These are phyloP conservation scores for Kluyveromyces lactis DNA, from an alignment of 805 yeast genomes.

Conservation along the genomic window DNA sequence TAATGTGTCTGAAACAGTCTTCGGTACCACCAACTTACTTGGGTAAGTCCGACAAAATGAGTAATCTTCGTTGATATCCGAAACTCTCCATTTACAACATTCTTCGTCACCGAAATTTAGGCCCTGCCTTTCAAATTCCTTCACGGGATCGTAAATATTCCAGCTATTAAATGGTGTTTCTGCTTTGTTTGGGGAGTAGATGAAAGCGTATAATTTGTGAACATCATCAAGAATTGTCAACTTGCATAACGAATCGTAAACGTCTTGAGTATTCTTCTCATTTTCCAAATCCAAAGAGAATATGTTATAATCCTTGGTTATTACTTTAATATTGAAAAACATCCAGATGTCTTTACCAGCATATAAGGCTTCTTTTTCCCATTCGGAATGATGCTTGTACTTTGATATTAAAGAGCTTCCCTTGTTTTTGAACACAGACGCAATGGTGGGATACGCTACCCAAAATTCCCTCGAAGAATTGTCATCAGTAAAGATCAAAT, in stretches of 20 bases:
- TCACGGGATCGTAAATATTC: constrained; percentile 51
- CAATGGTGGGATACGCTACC: constrained; percentile 85
- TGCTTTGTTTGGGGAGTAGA: constrained; percentile 64
- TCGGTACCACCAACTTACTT: constrained; percentile 55
- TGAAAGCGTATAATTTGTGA: constrained; percentile 68
- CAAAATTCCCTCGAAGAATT: constrained; percentile 57
- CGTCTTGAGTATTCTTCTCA: constrained; percentile 56
- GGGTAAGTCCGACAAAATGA: constrained; percentile 75
- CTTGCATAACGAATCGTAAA: constrained; percentile 60
- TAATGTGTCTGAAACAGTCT: constrained; percentile 71
- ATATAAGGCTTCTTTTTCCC: constrained; percentile 9
- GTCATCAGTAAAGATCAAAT: constrained; percentile 50
- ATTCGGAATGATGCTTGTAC: constrained; percentile 15
- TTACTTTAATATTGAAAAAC: constrained; percentile 52
- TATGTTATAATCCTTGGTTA: constrained; percentile 79
- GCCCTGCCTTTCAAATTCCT: constrained; percentile 74
- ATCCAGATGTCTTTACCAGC: constrained; percentile 26
- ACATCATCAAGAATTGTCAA: constrained; percentile 49
- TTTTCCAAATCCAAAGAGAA: constrained; percentile 66
- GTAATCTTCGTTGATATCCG: constrained; percentile 56
- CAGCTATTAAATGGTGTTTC: constrained; percentile 66
- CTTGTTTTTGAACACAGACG: constrained; percentile 47
- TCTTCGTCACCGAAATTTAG: constrained; percentile 27
- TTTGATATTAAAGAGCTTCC: constrained; percentile 37
- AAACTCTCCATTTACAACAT: constrained; percentile 55